phyloP scores from a whole-genome alignment of 257 asterid genomes.

The Sherardia arvensis region DNA sequence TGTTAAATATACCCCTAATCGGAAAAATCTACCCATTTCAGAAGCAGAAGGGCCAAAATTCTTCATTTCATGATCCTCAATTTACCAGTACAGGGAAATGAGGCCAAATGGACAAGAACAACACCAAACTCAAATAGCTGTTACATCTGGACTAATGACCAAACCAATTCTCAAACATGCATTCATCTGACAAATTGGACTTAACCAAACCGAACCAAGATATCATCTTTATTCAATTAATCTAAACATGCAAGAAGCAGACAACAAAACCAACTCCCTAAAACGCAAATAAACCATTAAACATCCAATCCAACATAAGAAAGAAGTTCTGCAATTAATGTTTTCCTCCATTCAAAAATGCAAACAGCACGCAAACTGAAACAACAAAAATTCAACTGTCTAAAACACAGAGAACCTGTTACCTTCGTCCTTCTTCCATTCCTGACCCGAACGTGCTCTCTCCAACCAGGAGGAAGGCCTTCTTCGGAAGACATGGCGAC shows the following conservation, averaged over 20 bases:
- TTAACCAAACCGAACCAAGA: not conserved
- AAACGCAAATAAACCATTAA: not conserved
- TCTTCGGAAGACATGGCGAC: constrained; percentile 31
- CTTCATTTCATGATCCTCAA: not conserved
- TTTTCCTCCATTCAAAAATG: too few species aligned
- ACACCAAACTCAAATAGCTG: too few species aligned
- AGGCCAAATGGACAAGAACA: not conserved
- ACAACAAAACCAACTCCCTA: not conserved
- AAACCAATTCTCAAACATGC: not conserved
- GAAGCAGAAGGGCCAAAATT: not conserved
- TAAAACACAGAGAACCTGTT: too few species aligned
- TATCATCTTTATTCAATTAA: not conserved
- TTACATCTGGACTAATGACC: not conserved
- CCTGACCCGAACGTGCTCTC: constrained; percentile 29
- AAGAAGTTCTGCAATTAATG: too few species aligned
- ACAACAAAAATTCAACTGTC: too few species aligned
- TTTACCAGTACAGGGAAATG: not conserved
- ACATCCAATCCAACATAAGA: not conserved
- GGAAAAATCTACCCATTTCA: not conserved
- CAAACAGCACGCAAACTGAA: too few species aligned
- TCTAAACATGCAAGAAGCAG: constrained; percentile 1
- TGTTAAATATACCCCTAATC: not conserved
- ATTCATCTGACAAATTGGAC: not conserved
- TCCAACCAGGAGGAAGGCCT: constrained; percentile 59
- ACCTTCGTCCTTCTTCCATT: constrained; percentile 57